phyloP scores from a whole-genome alignment of 1,284 basidiomycete species.

The Peniophora sp. region DNA sequence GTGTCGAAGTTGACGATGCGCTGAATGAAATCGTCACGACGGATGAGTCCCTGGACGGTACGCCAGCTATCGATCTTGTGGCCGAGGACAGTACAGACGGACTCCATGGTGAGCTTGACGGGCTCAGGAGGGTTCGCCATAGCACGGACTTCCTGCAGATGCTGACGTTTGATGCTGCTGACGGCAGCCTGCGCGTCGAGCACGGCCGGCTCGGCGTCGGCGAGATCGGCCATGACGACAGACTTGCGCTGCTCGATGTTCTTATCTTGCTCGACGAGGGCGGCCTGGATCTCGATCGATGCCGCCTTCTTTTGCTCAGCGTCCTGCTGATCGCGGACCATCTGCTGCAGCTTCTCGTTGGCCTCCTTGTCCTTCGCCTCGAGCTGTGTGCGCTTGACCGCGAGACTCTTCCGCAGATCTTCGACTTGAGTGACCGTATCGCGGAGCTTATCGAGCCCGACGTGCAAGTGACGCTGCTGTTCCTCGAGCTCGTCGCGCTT shows the following conservation, averaged over 20 bases:
- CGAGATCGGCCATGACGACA: conserved; percentile 92
- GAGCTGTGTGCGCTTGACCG: conserved; percentile 88
- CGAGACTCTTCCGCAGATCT: conserved; percentile 91
- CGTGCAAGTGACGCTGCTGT: conserved; percentile 97
- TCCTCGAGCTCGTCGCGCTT: conserved; percentile 99
- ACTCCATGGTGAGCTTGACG: conserved; percentile 98
- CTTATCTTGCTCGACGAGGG: conserved; percentile 86
- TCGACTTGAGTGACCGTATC: conserved; percentile 96
- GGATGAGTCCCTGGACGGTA: conserved; percentile 92
- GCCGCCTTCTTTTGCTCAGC: conserved; percentile 97
- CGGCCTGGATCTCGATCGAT: conserved; percentile 93
- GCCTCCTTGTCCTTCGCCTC: conserved; percentile 92
- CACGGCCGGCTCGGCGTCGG: conserved; percentile 97
- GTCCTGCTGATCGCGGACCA: conserved; percentile 98
- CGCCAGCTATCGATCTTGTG: conserved; percentile 98
- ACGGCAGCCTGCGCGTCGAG: conserved; percentile 93
- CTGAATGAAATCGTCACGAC: conserved; percentile 95
- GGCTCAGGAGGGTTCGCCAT: conserved; percentile 99
- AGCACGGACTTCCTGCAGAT: conserved; percentile 93
- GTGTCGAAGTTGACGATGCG: conserved; percentile 98
- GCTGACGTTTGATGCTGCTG: conserved; percentile 95
- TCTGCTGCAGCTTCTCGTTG: conserved; percentile 94
- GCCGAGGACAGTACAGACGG: conserved; percentile 95
- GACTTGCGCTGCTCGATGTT: conserved; percentile 83
- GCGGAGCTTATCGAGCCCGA: conserved; percentile 94